Evolutionary conservation across 192 early-diverging fungal species (phyloP), one percentile per base, ranked within the genome.

Genomic region (Paraglomus brasilianum): DNA sequence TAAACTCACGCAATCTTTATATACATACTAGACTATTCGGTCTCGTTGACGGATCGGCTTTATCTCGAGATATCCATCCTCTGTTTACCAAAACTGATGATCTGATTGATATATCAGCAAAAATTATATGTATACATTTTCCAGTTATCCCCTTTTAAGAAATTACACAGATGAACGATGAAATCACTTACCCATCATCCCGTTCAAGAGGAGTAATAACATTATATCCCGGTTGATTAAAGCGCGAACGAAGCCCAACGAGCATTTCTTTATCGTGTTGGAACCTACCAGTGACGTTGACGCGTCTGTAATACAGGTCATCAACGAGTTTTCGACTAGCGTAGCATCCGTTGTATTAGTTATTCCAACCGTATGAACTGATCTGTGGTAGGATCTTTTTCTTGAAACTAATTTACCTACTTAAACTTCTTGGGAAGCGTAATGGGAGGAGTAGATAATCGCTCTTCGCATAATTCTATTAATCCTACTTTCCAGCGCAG

Each of bases 401-500:
- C 30, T 60, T 22, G 53, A 17, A 60, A 21, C 15, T 15, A 21
- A 48, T 15, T 11, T 8, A 11, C 22, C 61, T 75, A 86, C 71
- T 86, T 88, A 63, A 90, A 81, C 52, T 81, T 85, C 44, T 83
- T 74, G 17, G 90, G 90, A 55, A 95, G 73, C 11, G 87, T 85
- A 40, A 92, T 82, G 1, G 91, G 83, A 5, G 82, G 80, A 50
- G 83, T 78, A 6, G 65, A 69, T 74, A 91, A 77, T 17, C 82
- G 62, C 13, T 83, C 78, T 66, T 92, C 88, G 61, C 87, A 79
- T 41, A 84, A 79, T 45, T 93, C 85, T 51, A 97, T 94, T 50
- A 95, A 79, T 22, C 84, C 80, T 8, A 89, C 79, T 81, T 97
- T 97, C 93, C 93, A 97, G 48, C 86, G 85, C 49, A 97, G 80